Percentiles rank a stretch among this genome's conserved stretches.
Evolutionary conservation across 805 yeast genomes (phyloP).

Genomic region (Saccharomyces paradoxus): DNA sequence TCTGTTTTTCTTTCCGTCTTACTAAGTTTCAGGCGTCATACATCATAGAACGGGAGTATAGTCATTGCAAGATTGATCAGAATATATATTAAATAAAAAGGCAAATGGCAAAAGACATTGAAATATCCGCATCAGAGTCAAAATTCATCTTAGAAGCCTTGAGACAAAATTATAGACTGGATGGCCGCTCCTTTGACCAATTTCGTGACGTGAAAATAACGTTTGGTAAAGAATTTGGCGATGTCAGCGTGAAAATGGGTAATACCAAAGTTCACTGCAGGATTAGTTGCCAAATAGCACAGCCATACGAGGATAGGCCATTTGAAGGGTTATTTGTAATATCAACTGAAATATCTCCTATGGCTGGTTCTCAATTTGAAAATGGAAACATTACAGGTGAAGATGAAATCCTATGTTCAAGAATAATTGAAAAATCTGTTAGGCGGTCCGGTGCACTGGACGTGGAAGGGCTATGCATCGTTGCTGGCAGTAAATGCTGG

Average conservation of each 20-base stretch:
- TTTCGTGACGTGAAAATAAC: constrained; percentile 57
- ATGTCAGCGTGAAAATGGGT: constrained; percentile 72
- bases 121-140: constrained; percentile 55
- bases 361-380: constrained; percentile 84
- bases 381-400: constrained; percentile 59
- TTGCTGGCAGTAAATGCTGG: constrained; percentile 92
- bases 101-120: constrained; percentile 54
- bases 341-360: constrained; percentile 77
- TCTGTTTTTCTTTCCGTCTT: not conserved
- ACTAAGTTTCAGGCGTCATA: too few relatives aligned
- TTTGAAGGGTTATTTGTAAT: constrained; percentile 86
- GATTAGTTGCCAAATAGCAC: constrained; percentile 65
- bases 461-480: constrained; percentile 80
- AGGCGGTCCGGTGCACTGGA: constrained; percentile 87
- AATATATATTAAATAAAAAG: not conserved
- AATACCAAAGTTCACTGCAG: constrained; percentile 43
- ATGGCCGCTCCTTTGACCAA: constrained; percentile 59
- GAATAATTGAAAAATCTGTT: constrained; percentile 86
- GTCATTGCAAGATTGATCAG: not conserved
- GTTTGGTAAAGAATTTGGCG: constrained; percentile 69
- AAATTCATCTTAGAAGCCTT: constrained; percentile 56
- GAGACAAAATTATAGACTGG: constrained; percentile 53
- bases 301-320: constrained; percentile 85
- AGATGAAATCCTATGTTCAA: constrained; percentile 69
- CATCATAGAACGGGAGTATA: not conserved